Base-by-base conservation (phyloP, 495 filamentous ascomycete genomes). In the Xanthoparmelia taractica region DNA sequence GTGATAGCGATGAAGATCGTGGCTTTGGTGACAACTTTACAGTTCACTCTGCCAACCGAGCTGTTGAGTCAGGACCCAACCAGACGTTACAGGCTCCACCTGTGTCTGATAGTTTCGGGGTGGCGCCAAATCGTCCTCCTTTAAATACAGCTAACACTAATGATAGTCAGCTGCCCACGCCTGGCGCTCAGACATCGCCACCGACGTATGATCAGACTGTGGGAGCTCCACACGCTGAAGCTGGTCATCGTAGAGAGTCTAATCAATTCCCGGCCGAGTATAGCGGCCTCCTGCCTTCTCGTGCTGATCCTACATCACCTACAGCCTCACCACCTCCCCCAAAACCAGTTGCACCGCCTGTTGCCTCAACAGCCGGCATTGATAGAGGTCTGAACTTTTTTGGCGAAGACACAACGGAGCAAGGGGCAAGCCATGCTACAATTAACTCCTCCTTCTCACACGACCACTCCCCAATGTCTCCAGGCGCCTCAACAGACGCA, bases 11-110 rank as follows among this genome's bases (percentile, higher is more conserved):
- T n/a, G 87, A 82, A 67, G 90, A 89, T 47, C 85, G 79, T 52
- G 89, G 92, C 0, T 98, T 97, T 70, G 92, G 92, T 61, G 93
- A 98, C 71, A 86, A 96, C 69, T 97, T 97, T 68, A 86, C 89
- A 5, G 84, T 89, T 54, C 80, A 80, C 23, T 88, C 85, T 31
- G 87, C 91, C 25, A 75, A 74, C 25, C 80, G 82, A 27, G 72
- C 68, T 57, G 65, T 71, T 15, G 72, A 70, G 31, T 64, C 71
- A 18, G 69, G 68, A 17, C 67, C 72, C 41, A 68, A 52, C 41
- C 77, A 36, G 72, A 73, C 62, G 63, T 70, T 48, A 61, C 71
- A 58, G 57, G 67, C 40, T 65, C 72, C 34, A 64, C 67, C 56
- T 65, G 63, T 50, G 61, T 73, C 59, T 70, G 73, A 29, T 47